A percentile compares a stretch with the other conserved stretches of the same genome.
These are phyloP conservation scores for Wakefieldia striispora DNA, from an alignment of 768 basidiomycete species.

Conservation along the genomic window DNA sequence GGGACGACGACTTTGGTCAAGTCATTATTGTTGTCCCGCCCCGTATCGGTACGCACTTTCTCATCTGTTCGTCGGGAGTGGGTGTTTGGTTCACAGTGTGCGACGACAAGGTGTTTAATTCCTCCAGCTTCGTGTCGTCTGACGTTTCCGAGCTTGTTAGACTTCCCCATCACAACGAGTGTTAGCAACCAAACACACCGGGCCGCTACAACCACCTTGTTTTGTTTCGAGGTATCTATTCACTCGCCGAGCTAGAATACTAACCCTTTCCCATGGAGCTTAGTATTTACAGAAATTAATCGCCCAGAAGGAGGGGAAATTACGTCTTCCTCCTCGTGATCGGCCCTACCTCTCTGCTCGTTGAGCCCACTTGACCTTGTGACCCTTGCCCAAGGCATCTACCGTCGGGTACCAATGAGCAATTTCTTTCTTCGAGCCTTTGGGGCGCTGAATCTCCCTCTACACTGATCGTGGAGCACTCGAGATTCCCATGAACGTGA, in stretches of 20 bases:
- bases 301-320: no score
- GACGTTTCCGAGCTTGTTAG: no score
- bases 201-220: neutral
- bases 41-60: no score
- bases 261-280: neutral
- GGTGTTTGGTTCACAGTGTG: no score
- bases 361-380: neutral
- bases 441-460: no score
- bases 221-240: neutral
- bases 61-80: no score
- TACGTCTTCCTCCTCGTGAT: no score
- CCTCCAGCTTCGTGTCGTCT: neutral
- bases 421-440: no score
- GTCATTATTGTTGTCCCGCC: neutral
- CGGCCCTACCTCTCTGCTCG: no score
- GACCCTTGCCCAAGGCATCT: neutral
- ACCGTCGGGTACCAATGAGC: neutral
- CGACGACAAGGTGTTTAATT: no score
- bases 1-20: no score
- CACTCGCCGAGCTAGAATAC: no score
- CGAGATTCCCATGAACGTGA: neutral
- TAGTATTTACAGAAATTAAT: neutral
- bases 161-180: constrained; percentile 13
- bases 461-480: neutral
- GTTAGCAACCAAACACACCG: constrained; percentile 12